These are phyloP conservation scores for Cupressus sempervirens DNA, from an alignment of 75 land plant species.

Conservation along the genomic window DNA sequence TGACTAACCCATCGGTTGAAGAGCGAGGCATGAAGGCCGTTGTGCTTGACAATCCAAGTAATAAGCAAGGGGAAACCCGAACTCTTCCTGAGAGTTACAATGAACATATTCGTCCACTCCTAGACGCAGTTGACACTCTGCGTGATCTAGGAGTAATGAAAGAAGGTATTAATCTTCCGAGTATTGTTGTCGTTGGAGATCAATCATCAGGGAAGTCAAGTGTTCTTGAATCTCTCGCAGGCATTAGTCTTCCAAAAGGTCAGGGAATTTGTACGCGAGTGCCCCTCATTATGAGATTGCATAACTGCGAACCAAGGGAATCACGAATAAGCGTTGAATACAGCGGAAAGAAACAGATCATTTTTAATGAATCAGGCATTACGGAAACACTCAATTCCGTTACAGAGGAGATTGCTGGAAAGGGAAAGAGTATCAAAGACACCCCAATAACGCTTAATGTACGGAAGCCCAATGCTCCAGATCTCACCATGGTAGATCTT, in stretches of 20 bases:
- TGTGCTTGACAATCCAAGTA: too few relatives aligned
- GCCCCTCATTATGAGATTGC: conserved; percentile 48
- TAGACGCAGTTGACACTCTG: too few relatives aligned
- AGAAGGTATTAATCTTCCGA: too few relatives aligned
- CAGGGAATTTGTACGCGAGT: conserved; percentile 60
- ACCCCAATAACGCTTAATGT: conserved; percentile 9
- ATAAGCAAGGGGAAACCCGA: too few relatives aligned
- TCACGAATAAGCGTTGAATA: conserved; percentile 14
- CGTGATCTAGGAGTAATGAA: too few relatives aligned
- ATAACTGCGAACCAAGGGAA: conserved; percentile 7
- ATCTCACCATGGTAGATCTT: conserved; percentile 63
- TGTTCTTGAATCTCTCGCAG: conserved; percentile 60
- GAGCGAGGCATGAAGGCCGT: too few relatives aligned
- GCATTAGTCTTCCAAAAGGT: conserved; percentile 44
- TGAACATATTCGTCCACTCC: too few relatives aligned
- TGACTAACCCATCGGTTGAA: too few relatives aligned
- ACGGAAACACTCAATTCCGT: conserved; percentile 28
- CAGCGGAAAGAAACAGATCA: neutral
- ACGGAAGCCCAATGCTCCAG: conserved; percentile 34
- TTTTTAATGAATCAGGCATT: conserved; percentile 25
- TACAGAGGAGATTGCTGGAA: conserved; percentile 43
- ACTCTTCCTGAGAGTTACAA: too few relatives aligned
- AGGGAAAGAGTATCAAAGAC: conserved; percentile 35
- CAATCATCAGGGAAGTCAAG: too few relatives aligned
- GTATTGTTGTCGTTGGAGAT: too few relatives aligned